These are phyloP conservation scores for Luzula sylvatica DNA, from an alignment of 176 grass and related monocot genomes.

Conservation along the genomic window DNA sequence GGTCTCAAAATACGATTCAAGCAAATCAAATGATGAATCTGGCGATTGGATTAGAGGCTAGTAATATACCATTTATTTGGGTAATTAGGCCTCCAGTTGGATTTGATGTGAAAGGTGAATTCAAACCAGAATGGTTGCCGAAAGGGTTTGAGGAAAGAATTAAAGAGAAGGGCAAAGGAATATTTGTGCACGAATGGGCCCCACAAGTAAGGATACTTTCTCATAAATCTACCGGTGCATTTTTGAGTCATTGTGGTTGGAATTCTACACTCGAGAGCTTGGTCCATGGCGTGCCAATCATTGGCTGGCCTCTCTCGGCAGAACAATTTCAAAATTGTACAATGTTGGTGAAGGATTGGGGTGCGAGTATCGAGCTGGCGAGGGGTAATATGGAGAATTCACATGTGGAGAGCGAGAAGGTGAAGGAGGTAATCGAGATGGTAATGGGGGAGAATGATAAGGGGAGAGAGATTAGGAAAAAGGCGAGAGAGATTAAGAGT, in stretches of 20 bases:
- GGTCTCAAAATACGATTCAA: constrained; percentile 30
- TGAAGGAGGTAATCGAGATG: constrained; percentile 15
- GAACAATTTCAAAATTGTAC: constrained; percentile 28
- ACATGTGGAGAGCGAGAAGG: constrained; percentile 9
- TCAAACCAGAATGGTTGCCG: constrained; percentile 28
- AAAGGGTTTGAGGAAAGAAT: constrained; percentile 26
- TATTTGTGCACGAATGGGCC: constrained; percentile 21
- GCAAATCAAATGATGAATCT: constrained; percentile 30
- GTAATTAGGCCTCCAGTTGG: constrained; percentile 25
- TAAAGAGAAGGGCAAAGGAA: constrained; percentile 1
- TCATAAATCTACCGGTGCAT: constrained; percentile 20
- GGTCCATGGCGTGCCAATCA: constrained; percentile 22
- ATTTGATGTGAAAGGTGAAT: constrained; percentile 24
- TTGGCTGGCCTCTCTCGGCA: constrained; percentile 33
- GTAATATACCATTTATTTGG: constrained; percentile 22
- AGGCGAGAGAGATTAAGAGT: constrained; percentile 10
- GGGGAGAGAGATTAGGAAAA: constrained; percentile 19
- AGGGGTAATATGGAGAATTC: constrained; percentile 22
- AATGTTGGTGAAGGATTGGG: constrained; percentile 25
- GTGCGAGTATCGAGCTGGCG: constrained; percentile 19
- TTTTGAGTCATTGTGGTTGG: constrained; percentile 36
- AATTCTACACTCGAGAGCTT: constrained; percentile 26
- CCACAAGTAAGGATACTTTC: constrained; percentile 31
- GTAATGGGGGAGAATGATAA: constrained; percentile 23
- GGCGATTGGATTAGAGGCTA: constrained; percentile 22